phyloP scores from a whole-genome alignment of 129 eudicot species.

The Pulicaria dysenterica region DNA sequence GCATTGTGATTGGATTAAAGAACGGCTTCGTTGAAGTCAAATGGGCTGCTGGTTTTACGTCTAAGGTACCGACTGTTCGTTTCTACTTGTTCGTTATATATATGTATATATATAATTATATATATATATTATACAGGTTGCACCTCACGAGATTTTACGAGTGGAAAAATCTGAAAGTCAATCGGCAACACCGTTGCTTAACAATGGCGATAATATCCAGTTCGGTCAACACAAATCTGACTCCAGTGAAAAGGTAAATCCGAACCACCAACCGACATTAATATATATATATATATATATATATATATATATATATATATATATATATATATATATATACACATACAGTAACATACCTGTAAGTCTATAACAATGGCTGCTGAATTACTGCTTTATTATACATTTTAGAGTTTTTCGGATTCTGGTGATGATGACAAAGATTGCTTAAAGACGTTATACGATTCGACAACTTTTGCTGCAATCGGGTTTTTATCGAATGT shows the following conservation, averaged over 20 bases:
- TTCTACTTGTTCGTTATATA: no score
- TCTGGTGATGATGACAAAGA: constrained; percentile 36
- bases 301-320: no score
- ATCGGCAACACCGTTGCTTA: constrained; percentile 29
- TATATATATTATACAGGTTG: no score
- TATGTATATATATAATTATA: no score
- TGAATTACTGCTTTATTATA: constrained; percentile 11
- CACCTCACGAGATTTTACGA: constrained; percentile 66
- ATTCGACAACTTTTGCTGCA: constrained; percentile 46
- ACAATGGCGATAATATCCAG: constrained; percentile 33
- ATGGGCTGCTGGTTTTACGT: constrained; percentile 77
- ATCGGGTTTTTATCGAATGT: constrained; percentile 57
- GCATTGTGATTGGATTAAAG: constrained; percentile 61
- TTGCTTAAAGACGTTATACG: constrained; percentile 36
- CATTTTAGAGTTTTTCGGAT: constrained; percentile 48
- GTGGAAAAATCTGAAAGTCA: constrained; percentile 59
- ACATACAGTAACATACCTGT: not conserved
- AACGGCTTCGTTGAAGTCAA: constrained; percentile 65
- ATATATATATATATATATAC: no score
- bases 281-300: no score
- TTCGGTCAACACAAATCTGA: constrained; percentile 40
- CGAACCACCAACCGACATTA: not conserved
- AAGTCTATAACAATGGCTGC: not conserved
- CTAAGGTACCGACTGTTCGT: constrained; percentile 54
- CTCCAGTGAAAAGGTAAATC: constrained; percentile 49